Evolutionary conservation across 2,329 filamentous ascomycete species (phyloP), one percentile per base, ranked within the genome.

Genomic region (Fusarium mexicanum): DNA sequence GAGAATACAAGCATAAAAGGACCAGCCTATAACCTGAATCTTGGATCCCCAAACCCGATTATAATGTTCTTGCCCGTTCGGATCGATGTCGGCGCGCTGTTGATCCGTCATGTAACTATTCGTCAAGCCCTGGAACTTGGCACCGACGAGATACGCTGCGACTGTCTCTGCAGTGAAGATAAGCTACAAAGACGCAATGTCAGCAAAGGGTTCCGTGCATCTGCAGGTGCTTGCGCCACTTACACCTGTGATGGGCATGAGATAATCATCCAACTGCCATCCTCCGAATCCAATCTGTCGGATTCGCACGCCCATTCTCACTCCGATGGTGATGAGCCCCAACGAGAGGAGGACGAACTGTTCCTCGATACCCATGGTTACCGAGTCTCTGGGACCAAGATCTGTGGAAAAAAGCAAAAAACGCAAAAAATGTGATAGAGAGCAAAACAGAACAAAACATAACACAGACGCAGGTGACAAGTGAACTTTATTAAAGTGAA

Each of bases 21-120:
- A 79, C 80, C 79, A 81, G 31, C 78, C 74, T 31, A 78, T 69
- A 9, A 79, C 55, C 67, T 84, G 78, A 67, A 81, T 73, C 73
- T 74, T 75, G 58, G 78, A 77, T 55, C 83, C 80, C 72, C 58
- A 73, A 53, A 76, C 67, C 10, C 80, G 76, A 35, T 77, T 76
- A 37, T 61, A 76, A 17, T 77, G 67, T 29, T 77, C 74, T 16
- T 20, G 20, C 3, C 74, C 43, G 6, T 64, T 26, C 3, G 54
- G 3, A 12, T 76, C 74, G 59, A 76, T 60, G 38, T 38, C 48
- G 29, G 74, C 74, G 22, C 74, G 72, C 26, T 76, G 31, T 5
- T 71, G 53, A 0, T 64, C 65, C 8, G 69, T 69, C 72, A 76
- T 76, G 57, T 76, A 76, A 37, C 74, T 76, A 22, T 76, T 76